A percentile compares a stretch with the other conserved stretches of the same genome.
Evolutionary conservation across 192 early-diverging fungal genomes (phyloP).

Genomic region (Coemansia sp.): DNA sequence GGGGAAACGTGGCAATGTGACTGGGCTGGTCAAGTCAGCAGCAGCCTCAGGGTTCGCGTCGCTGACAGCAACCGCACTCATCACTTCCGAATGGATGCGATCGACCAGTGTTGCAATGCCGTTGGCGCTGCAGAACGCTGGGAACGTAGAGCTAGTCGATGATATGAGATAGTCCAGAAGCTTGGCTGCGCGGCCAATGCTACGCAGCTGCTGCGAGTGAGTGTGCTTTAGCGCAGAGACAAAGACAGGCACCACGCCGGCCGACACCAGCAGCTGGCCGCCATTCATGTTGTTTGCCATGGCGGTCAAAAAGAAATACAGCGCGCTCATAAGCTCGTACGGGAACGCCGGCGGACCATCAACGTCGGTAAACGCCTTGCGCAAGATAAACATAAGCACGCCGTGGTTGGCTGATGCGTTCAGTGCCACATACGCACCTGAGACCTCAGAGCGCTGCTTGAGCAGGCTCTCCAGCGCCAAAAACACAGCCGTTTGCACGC

Average conservation of each 20-base stretch:
- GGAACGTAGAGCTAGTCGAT: slow-evolving; percentile 66
- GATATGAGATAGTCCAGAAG: slow-evolving; percentile 82
- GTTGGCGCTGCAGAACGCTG: slow-evolving; percentile 76
- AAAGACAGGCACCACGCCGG: slow-evolving; percentile 83
- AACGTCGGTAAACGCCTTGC: slow-evolving; percentile 63
- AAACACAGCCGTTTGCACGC: slow-evolving; percentile 76
- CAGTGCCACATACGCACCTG: slow-evolving; percentile 79
- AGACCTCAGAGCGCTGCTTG: slow-evolving; percentile 69
- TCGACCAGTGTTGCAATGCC: slow-evolving; percentile 75
- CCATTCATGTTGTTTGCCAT: slow-evolving; percentile 78
- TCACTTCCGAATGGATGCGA: slow-evolving; percentile 64
- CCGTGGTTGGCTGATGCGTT: slow-evolving; percentile 95
- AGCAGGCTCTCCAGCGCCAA: slow-evolving; percentile 82
- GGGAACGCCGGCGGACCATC: slow-evolving; percentile 37
- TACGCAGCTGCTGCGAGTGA: slow-evolving; percentile 56
- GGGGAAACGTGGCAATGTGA: slow-evolving; percentile 18
- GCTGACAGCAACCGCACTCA: slow-evolving; percentile 27
- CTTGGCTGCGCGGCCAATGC: slow-evolving; percentile 67
- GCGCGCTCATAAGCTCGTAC: slow-evolving; percentile 77
- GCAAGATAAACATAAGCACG: slow-evolving; percentile 75
- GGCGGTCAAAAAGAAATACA: slow-evolving; percentile 74
- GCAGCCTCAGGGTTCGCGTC: slow-evolving; percentile 24
- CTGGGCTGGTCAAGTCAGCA: slow-evolving; percentile 42
- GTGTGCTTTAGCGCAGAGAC: slow-evolving; percentile 69
- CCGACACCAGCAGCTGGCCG: slow-evolving; percentile 85